Base-by-base conservation (phyloP, 139 green algal species). In the Picochlorum sp. region DNA sequence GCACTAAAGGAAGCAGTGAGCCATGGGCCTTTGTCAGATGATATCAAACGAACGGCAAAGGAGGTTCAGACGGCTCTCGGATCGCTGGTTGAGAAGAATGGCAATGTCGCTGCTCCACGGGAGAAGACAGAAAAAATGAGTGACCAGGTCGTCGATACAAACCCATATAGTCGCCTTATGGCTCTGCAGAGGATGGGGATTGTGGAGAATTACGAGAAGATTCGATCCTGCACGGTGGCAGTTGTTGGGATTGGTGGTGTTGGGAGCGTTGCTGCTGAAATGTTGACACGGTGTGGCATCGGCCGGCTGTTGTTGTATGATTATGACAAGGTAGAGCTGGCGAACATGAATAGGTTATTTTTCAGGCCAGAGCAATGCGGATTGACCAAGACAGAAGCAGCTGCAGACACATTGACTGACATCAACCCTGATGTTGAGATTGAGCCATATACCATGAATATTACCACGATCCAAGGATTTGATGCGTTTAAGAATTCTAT, bases 321-420 rank as follows among this genome's bases (percentile, higher is more conserved):
- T 69, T 95, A 94, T 71, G 92, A 98, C 80, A 87, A 76, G 52
- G 92, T 98, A 37, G 92, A 98, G 80, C 80, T 97, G 60, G 92
- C 91, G 63, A 98, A 98, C 77, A 97, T 98, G 92, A 98, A 98
- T 77, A 75, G 92, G 4, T 86, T 98, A 44, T 98, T 98, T 78
- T 98, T 97, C 82, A 80, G 90, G 52, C 92, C 92, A 0, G 90
- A 98, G 60, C 89, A 96, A 45, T 89, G 81, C 61, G 92, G 92
- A 51, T 89, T 98, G 85, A 96, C 90, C 56, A 98, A 98, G 79
- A 97, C 91, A 16, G 90, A 95, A 38, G 92, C 92, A 3, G 92
- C 93, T 4, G 81, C 83, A 23, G 28, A 73, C 30, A 97, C 91
- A 4, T 81, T 98, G 18, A 49, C 52, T 26, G 76, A 77, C 55